Conservation (phyloP, 768 basidiomycete genomes). For the Gautieria morchelliformis region DNA sequence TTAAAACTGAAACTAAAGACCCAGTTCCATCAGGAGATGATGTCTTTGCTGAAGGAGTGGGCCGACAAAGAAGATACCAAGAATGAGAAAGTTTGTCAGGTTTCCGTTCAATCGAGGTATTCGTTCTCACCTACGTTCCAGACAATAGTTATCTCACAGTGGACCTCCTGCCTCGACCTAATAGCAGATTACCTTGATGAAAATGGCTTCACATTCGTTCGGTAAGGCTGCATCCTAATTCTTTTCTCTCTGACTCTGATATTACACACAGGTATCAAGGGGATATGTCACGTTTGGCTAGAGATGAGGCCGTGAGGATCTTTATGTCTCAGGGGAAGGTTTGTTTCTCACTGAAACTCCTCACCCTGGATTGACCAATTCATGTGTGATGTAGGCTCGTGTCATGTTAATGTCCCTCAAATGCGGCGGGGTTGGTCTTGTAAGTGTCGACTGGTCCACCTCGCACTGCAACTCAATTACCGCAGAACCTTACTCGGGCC, state of each 20-base stretch:
- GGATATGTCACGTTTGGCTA: conserved; percentile 42
- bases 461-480: background rate
- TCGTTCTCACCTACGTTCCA: conserved; percentile 14
- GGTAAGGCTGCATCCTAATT: conserved; percentile 24
- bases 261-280: conserved; percentile 42
- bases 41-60: conserved; percentile 41
- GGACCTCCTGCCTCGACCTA: conserved; percentile 55
- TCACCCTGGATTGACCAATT: background rate
- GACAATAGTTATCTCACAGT: conserved; percentile 62
- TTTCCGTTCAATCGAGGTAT: background rate
- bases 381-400: conserved; percentile 19
- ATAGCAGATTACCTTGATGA: conserved; percentile 54
- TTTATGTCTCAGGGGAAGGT: conserved; percentile 52
- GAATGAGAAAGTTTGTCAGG: conserved; percentile 45
- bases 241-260: background rate
- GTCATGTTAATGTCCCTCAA: conserved; percentile 58
- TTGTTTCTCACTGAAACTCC: conserved; percentile 11
- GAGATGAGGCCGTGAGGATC: conserved; percentile 43
- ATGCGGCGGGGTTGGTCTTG: conserved; percentile 34
- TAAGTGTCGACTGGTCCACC: background rate
- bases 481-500: conserved; percentile 44
- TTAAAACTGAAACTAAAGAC: background rate
- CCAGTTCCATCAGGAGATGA: conserved; percentile 37
- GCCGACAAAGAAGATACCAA: conserved; percentile 33
- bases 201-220: conserved; percentile 42